Base-by-base conservation (phyloP, 192 early-diverging fungal genomes). In the Gryganskiella cystojenkinii region DNA sequence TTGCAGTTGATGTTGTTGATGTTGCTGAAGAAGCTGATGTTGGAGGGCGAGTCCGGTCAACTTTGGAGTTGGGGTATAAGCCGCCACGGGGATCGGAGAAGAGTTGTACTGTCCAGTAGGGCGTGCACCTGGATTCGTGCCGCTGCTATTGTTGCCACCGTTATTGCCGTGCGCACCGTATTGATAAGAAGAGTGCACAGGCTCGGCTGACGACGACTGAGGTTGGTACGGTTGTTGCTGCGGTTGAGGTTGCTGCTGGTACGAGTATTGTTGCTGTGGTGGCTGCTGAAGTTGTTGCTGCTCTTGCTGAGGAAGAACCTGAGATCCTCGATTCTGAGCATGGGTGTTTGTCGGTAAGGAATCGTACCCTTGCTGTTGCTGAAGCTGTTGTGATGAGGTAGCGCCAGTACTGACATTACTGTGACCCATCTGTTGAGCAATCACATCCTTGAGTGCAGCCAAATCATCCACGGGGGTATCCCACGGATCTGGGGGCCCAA, bases 401-500 rank as follows among this genome's bases (percentile, higher is more conserved):
- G n/a, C n/a, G n/a, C n/a, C n/a, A n/a, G n/a, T n/a, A n/a, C n/a
- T n/a, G n/a, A n/a, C n/a, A n/a, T n/a, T n/a, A n/a, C n/a, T n/a
- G n/a, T n/a, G n/a, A n/a, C 74, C 74, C 67, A 78, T 69, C 58
- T 78, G 74, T 49, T 69, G 74, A 2, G 75, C 69, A 25, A 89
- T 81, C 5, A 90, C 83, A 50, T 87, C 87, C 24, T 76, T 79
- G 25, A 91, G 61, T 20, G 84, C 84, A 4, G 80, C 69, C 57
- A 89, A 55, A 55, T 88, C 88, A 71, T 86, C 84, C 34, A 88
- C 85, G 19, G 84, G 81, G 27, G 84, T 82, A 54, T 87, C 85
- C 86, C 86, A 91, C 5, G 88, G 87, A 72, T 91, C 89, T 51
- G 80, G 79, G 15, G 90, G 85, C 19, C 88, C 80, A 28, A 90